These are phyloP conservation scores for Ceratobasidium sp. DNA, from an alignment of 1,284 basidiomycete genomes.

Conservation along the genomic window DNA sequence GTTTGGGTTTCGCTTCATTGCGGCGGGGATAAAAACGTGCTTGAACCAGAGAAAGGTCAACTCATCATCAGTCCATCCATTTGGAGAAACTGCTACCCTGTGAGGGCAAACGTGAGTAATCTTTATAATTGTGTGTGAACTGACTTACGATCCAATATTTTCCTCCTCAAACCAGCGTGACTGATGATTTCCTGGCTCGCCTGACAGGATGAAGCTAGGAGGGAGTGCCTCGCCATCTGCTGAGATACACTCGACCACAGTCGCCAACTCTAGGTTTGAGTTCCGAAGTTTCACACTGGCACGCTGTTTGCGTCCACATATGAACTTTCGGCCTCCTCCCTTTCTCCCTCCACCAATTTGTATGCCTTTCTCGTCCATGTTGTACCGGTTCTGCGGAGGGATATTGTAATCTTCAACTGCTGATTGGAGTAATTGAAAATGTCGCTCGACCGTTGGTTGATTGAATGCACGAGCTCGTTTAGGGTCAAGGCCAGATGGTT, in stretches of 20 bases:
- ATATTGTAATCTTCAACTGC: conserved; percentile 54
- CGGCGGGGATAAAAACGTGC: conserved; percentile 55
- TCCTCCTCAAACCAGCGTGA: conserved; percentile 50
- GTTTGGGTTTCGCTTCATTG: conserved; percentile 51
- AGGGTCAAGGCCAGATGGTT: conserved; percentile 53
- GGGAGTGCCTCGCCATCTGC: conserved; percentile 55
- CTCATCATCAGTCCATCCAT: conserved; percentile 58
- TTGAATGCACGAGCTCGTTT: conserved; percentile 55
- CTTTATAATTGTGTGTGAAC: neutral
- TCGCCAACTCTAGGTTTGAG: conserved; percentile 57
- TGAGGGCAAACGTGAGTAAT: conserved; percentile 22
- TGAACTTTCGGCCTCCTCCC: conserved; percentile 28
- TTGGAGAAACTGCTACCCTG: conserved; percentile 54
- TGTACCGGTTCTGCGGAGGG: conserved; percentile 53
- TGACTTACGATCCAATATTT: conserved; percentile 43
- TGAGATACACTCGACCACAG: conserved; percentile 57
- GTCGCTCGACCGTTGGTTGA: conserved; percentile 50
- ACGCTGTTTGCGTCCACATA: conserved; percentile 47
- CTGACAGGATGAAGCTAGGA: conserved; percentile 57
- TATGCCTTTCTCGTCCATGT: conserved; percentile 61
- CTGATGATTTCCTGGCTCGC: conserved; percentile 51
- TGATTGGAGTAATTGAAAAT: conserved; percentile 51
- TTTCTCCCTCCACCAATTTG: conserved; percentile 55
- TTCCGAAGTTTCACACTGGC: conserved; percentile 53
- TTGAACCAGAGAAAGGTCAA: conserved; percentile 55